Evolutionary conservation across 129 eudicot species (phyloP).

Genomic region (Centaurea solstitialis): DNA sequence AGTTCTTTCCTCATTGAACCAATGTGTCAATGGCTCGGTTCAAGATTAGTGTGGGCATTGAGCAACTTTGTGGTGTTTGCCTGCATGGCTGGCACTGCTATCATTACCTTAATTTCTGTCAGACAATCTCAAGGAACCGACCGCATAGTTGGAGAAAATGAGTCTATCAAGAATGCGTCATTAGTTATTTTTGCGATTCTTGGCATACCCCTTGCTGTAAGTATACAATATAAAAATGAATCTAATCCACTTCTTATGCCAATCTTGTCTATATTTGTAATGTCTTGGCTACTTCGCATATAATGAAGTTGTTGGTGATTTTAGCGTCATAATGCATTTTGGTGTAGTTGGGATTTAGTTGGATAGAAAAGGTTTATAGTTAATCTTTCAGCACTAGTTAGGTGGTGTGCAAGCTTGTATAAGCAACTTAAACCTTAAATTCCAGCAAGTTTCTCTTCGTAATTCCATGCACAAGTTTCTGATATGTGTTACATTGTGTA

Average conservation of each 20-base stretch:
- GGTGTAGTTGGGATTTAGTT: too few species aligned
- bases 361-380: too few species aligned
- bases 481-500: slow-evolving; percentile 5
- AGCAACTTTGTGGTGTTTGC: slow-evolving; percentile 88
- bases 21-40: slow-evolving; percentile 76
- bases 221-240: slow-evolving; percentile 21
- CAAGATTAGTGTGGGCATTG: slow-evolving; percentile 84
- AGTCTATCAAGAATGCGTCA: slow-evolving; percentile 69
- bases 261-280: background rate
- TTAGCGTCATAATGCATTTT: too few species aligned
- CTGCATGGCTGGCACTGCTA: slow-evolving; percentile 90
- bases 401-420: too few species aligned
- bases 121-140: slow-evolving; percentile 58
- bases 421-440: too few species aligned
- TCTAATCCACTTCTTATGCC: background rate
- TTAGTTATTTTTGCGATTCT: slow-evolving; percentile 81
- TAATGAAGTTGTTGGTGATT: too few species aligned
- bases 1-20: slow-evolving; percentile 88
- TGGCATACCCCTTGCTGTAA: slow-evolving; percentile 94
- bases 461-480: background rate
- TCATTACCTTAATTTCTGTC: slow-evolving; percentile 69
- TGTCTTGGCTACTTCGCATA: too few species aligned
- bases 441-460: background rate
- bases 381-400: too few species aligned
- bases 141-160: slow-evolving; percentile 56